Conservation (phyloP, 208 protist genomes). For the Leishmania martiniquensis region DNA sequence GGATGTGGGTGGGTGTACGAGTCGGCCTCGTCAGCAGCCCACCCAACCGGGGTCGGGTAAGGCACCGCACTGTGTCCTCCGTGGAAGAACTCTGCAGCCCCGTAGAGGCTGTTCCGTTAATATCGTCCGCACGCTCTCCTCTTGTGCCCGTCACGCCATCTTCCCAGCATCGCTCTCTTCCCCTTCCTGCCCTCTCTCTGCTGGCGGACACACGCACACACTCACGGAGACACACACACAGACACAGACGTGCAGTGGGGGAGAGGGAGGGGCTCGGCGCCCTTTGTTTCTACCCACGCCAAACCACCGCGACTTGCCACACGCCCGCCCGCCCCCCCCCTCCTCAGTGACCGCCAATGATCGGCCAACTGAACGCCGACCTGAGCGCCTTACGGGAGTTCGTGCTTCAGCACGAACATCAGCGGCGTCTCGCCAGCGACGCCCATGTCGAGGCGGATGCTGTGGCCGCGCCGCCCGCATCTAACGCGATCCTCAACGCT, state of each 20-base stretch:
- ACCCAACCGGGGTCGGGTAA: background rate
- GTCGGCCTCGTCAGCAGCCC: background rate
- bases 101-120: background rate
- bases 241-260: background rate
- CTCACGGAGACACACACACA: constrained; percentile 11
- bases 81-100: background rate
- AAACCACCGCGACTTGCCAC: background rate
- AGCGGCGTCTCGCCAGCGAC: background rate
- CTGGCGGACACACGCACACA: background rate
- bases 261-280: background rate
- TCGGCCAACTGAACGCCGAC: constrained; percentile 1
- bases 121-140: background rate
- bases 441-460: background rate
- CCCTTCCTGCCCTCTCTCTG: background rate
- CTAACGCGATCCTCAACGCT: background rate
- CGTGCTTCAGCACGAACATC: constrained; percentile 14
- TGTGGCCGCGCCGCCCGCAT: background rate
- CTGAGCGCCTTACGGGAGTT: constrained; percentile 5
- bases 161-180: background rate
- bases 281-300: background rate
- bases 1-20: background rate
- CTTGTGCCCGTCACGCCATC: background rate
- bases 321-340: background rate
- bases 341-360: background rate
- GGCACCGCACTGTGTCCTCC: background rate